Evolutionary conservation across 805 yeast genomes (phyloP).

Genomic region (Wickerhamiella siamensis): DNA sequence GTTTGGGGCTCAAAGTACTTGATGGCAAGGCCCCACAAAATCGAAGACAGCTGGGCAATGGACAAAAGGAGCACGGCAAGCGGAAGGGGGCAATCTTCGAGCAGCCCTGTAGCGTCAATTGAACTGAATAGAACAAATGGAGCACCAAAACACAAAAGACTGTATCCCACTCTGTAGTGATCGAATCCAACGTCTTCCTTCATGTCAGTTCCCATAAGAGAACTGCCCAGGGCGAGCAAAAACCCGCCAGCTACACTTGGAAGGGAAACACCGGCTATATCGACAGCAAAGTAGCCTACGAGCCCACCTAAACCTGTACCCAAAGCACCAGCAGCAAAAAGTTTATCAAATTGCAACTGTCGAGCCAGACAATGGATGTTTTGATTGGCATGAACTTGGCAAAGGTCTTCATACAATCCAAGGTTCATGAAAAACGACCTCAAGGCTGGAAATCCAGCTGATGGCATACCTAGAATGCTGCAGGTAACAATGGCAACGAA

Average conservation of each 20-base stretch:
- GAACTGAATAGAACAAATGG: conserved; percentile 12
- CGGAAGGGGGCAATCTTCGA: conserved; percentile 2
- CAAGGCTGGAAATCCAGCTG: conserved; percentile 11
- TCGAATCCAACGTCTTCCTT: conserved; percentile 13
- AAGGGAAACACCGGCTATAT: conserved; percentile 13
- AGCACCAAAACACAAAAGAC: conserved; percentile 11
- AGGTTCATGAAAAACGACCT: conserved; percentile 13
- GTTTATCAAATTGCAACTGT: conserved; percentile 9
- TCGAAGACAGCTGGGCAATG: conserved; percentile 6
- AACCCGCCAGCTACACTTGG: conserved; percentile 11
- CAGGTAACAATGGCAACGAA: conserved; percentile 10
- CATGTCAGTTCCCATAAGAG: conserved; percentile 9
- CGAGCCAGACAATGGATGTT: conserved; percentile 11
- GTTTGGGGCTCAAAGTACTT: conserved; percentile 1
- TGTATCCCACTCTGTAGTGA: conserved; percentile 10
- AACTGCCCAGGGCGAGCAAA: conserved; percentile 15
- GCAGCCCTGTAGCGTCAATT: conserved; percentile 3
- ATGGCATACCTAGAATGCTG: conserved; percentile 13
- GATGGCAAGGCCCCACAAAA: conserved; percentile 3
- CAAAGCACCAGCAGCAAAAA: conserved; percentile 8
- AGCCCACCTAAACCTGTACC: conserved; percentile 10
- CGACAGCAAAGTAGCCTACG: conserved; percentile 9
- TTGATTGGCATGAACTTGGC: conserved; percentile 7
- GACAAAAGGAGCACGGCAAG: conserved; percentile 2
- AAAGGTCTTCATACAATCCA: conserved; percentile 16